Evolutionary conservation across 2,329 filamentous ascomycete species (phyloP).

Genomic region (Trichophaea hybrida): DNA sequence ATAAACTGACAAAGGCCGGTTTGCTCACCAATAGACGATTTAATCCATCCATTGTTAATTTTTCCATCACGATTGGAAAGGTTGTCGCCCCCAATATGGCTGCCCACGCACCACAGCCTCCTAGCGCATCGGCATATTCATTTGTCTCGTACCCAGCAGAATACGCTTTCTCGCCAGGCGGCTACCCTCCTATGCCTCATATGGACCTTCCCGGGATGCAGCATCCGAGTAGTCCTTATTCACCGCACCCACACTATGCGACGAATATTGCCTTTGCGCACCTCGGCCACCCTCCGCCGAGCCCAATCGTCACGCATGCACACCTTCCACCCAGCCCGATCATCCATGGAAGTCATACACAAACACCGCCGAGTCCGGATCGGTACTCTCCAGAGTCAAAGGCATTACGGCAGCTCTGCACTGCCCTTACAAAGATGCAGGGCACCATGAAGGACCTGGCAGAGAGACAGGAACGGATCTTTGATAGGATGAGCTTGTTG

Average conservation of each 20-base stretch:
- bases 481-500: conserved; percentile 23
- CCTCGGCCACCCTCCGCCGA: conserved; percentile 17
- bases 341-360: conserved; percentile 11
- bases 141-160: conserved; percentile 22
- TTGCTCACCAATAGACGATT: neutral
- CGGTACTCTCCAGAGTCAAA: conserved; percentile 10
- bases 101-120: conserved; percentile 19
- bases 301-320: conserved; percentile 18
- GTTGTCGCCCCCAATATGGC: conserved; percentile 8
- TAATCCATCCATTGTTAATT: neutral
- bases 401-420: conserved; percentile 21
- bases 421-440: conserved; percentile 23
- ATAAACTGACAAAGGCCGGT: neutral
- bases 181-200: conserved; percentile 14
- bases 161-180: conserved; percentile 17
- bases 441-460: conserved; percentile 23
- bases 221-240: conserved; percentile 7
- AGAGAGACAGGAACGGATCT: conserved; percentile 23
- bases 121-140: conserved; percentile 18
- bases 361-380: conserved; percentile 15
- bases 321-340: conserved; percentile 20
- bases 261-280: conserved; percentile 17
- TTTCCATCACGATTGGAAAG: neutral
- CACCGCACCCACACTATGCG: conserved; percentile 17
- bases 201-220: conserved; percentile 19